phyloP scores from a whole-genome alignment of 106 monocot genomes.

The Hemerocallis citrina region DNA sequence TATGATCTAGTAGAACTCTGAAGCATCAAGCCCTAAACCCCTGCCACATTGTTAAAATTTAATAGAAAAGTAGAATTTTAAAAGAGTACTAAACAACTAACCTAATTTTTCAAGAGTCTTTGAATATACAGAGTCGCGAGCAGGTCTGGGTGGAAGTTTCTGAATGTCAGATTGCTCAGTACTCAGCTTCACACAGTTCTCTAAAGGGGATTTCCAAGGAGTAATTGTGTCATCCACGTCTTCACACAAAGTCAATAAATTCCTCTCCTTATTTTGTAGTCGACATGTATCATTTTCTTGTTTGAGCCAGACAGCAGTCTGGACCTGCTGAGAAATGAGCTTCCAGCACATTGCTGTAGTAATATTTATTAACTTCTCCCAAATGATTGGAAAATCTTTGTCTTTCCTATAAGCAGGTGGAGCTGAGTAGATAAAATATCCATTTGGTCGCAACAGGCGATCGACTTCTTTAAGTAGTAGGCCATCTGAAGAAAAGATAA shows the following conservation, averaged over 20 bases:
- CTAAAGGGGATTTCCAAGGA: slow-evolving; percentile 65
- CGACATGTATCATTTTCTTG: slow-evolving; percentile 59
- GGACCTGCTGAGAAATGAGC: slow-evolving; percentile 73
- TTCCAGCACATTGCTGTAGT: slow-evolving; percentile 93
- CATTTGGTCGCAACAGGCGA: slow-evolving; percentile 81
- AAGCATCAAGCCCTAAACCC: not conserved
- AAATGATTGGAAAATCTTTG: slow-evolving; percentile 71
- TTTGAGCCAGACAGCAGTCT: slow-evolving; percentile 97
- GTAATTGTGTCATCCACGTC: slow-evolving; percentile 37
- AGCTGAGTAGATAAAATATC: slow-evolving; percentile 97
- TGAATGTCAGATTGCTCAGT: slow-evolving; percentile 29
- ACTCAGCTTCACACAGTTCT: slow-evolving; percentile 48
- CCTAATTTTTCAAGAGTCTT: slow-evolving; percentile 69
- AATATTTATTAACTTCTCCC: slow-evolving; percentile 76
- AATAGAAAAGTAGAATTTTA: not conserved
- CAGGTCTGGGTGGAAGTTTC: slow-evolving; percentile 63
- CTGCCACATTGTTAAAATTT: not conserved
- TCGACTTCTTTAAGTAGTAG: slow-evolving; percentile 95
- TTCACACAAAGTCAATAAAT: slow-evolving; percentile 52
- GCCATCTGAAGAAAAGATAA: slow-evolving; percentile 59
- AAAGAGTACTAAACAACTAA: slow-evolving; percentile 18
- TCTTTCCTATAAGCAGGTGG: slow-evolving; percentile 98
- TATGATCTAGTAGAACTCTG: not conserved
- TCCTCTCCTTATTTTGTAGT: slow-evolving; percentile 53
- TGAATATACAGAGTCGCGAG: slow-evolving; percentile 62